Base-by-base conservation (phyloP, 1,284 basidiomycete species). In the Melanopsichium pennsylvanicum region DNA sequence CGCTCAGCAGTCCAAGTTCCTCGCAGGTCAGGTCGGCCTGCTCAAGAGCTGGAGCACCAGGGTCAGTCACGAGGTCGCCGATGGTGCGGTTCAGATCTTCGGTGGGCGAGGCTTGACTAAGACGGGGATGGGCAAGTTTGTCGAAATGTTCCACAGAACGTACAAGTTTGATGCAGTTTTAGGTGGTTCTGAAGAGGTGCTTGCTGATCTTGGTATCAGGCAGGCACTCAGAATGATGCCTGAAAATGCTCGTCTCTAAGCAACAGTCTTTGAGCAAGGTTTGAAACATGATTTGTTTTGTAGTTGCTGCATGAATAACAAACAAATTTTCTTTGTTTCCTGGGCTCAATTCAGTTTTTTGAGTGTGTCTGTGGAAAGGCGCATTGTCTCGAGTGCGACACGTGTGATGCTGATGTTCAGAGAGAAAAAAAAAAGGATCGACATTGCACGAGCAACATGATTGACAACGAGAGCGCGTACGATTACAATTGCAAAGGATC, bases 41-140 rank as follows among this genome's bases (percentile, higher is more conserved):
- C 82, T 92, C 79, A 93, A 93, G 84, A 70, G 72, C 19, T 81
- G 71, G 72, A 70, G 67, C 9, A 81, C 80, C 2, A 61, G 79
- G 9, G 74, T 82, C 9, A 75, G 72, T 33, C 73, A 81, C 69
- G 74, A 80, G 41, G 70, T 90, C 15, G 90, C 91, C 15, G 84
- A 86, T 43, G 90, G 91, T 70, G 89, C 90, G 25, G 89, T 92
- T 6, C 86, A 92, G 83, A 86, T 50, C 88, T 91, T 46, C 82
- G 92, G 40, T 87, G 87, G 82, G 86, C 86, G 36, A 80, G 92
- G 72, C 85, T 85, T 36, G 85, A 91, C 87, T 80, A 84, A 46
- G 83, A 91, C 43, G 66, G 84, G 50, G 82, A 88, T 70, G 91
- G 92, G 72, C 58, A 81, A 81, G 58, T 81, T 82, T 41, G 79